Conservation (phyloP, 1,139 yeast species). For the Zygoascus hellenicus region DNA sequence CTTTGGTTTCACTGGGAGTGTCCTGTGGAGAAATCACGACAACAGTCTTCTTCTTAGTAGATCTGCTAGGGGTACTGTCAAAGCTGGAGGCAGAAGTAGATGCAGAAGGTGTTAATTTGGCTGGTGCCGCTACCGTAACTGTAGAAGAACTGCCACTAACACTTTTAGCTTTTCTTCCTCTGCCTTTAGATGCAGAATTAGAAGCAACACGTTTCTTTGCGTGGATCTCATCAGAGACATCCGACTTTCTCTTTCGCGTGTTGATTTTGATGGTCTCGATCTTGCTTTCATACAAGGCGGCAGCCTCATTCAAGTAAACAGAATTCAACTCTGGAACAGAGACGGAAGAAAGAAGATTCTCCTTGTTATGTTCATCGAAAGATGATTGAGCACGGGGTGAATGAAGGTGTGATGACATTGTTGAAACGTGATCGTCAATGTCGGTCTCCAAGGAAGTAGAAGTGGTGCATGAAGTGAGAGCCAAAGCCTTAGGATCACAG, state of each 20-base stretch:
- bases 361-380: slow-evolving; percentile 7
- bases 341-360: slow-evolving; percentile 3
- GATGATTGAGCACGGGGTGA: slow-evolving; percentile 1
- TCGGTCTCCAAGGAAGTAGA: slow-evolving; percentile 4
- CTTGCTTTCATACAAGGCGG: background rate
- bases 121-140: no score
- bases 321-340: slow-evolving; percentile 7
- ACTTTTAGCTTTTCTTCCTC: slow-evolving; percentile 1
- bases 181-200: background rate
- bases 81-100: no score
- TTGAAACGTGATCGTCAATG: slow-evolving; percentile 1
- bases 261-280: background rate
- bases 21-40: background rate
- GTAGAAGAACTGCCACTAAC: background rate
- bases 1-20: slow-evolving; percentile 7
- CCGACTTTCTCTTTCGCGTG: slow-evolving; percentile 3
- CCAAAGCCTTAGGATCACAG: slow-evolving; percentile 25
- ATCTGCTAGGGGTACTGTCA: background rate
- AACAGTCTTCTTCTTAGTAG: background rate
- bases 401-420: slow-evolving; percentile 3
- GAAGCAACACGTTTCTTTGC: background rate
- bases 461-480: slow-evolving; percentile 13
- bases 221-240: background rate
- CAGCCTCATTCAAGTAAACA: slow-evolving; percentile 2
- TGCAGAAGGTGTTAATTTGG: no score